Percentiles rank a stretch among this genome's conserved stretches.
Evolutionary conservation across 2,329 filamentous ascomycete genomes (phyloP).

Genomic region (Colletotrichum cordylinicola): DNA sequence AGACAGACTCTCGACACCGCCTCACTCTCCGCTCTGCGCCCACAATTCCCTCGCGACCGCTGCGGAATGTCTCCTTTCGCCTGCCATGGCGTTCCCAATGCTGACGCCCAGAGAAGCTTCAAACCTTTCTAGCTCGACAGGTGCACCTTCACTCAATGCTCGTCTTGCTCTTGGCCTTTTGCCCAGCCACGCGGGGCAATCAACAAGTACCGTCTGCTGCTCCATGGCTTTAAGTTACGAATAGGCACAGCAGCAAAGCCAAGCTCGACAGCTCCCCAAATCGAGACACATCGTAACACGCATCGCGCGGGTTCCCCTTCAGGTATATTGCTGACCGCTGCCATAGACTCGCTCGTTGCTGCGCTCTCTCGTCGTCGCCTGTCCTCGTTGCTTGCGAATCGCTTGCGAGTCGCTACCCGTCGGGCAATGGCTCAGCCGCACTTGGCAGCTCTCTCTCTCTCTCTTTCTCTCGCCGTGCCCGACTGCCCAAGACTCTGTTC

Average conservation of each 20-base stretch:
- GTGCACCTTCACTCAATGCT: background rate
- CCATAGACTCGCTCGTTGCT: background rate
- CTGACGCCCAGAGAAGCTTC: background rate
- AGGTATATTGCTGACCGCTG: background rate
- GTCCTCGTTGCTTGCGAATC: background rate
- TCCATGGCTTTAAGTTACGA: background rate
- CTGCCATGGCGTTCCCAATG: background rate
- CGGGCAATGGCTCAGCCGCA: slow-evolving; percentile 8
- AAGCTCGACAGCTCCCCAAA: background rate
- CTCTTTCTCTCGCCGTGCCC: background rate
- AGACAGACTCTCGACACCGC: background rate
- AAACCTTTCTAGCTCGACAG: background rate
- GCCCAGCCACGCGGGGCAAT: background rate
- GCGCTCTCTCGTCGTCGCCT: background rate
- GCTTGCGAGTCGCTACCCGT: background rate
- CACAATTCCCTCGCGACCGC: background rate
- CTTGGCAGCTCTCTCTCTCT: background rate
- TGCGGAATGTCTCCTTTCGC: background rate
- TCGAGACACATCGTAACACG: background rate
- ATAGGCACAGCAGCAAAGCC: background rate
- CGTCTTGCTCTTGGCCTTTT: background rate
- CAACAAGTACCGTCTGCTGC: background rate
- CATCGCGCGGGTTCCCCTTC: background rate
- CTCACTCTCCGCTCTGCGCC: background rate
- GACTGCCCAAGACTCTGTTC: background rate